Evolutionary conservation across 495 filamentous ascomycete species (phyloP), one percentile per base, ranked within the genome.

Genomic region (Talaromyces adpressus): DNA sequence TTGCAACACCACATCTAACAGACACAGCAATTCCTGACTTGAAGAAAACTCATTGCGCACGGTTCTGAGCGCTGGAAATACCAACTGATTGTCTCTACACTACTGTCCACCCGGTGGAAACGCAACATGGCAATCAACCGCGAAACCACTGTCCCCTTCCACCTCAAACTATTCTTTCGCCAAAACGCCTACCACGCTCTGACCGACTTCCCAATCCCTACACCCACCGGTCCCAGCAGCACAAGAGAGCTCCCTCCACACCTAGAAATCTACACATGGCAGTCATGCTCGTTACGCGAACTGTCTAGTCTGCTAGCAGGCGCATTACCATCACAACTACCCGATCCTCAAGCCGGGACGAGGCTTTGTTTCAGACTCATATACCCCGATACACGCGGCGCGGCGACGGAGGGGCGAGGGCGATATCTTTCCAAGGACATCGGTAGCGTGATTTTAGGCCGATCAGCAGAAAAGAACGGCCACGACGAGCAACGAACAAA

Each of bases 211-310:
- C 66, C 70, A 20, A 56, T 66, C 20, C 57, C 68, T 7, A 23
- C 57, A 6, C 30, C 68, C 14, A 62, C 66, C 1, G 74, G 75
- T 1, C 66, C 74, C 16, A 76, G 75, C 59, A 70, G 72, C 63
- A 70, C 71, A 62, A 69, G 81, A 53, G 64, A 80, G 34, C 84
- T 90, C 23, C 88, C 89, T 27, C 78, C 85, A 5, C 85, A 89
- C 73, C 81, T 94, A 34, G 81, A 91, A 64, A 89, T 97, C 70
- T 93, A 96, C 82, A 93, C 92, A 68, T 96, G 91, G 91, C 83
- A 83, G 62, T 85, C 84, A 70, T 93, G 90, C 79, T 91, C 91
- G 11, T 84, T 98, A 16, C 79, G 81, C 68, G 92, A 97, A 75
- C 87, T 97, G 36, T 84, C 88, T 6, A 85, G 89, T 69, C 87